These are phyloP conservation scores for Oleoguttula mirabilis DNA, from an alignment of 495 filamentous ascomycete species.

Conservation along the genomic window DNA sequence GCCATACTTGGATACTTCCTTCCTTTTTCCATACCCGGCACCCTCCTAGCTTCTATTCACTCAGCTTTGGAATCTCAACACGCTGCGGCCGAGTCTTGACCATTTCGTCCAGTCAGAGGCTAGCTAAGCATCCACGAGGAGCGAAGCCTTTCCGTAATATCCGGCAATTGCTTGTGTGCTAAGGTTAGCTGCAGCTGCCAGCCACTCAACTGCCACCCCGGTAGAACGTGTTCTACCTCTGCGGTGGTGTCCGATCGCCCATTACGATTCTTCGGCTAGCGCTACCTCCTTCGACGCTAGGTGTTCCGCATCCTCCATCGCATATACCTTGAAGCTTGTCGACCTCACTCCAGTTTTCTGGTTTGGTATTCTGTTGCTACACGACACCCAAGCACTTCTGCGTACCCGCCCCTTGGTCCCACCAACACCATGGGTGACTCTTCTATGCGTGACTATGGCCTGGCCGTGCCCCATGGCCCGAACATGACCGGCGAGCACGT, in stretches of 20 bases:
- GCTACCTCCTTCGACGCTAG: background rate
- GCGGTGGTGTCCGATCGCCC: background rate
- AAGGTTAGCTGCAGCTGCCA: no score
- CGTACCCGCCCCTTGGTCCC: no score
- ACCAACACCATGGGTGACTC: conserved; percentile 10
- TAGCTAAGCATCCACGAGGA: background rate
- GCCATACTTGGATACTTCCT: no score
- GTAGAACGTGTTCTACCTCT: no score
- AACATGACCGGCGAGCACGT: conserved; percentile 27
- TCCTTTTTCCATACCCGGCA: no score
- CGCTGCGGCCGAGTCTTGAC: no score
- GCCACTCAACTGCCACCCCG: background rate
- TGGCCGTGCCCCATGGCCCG: conserved; percentile 31
- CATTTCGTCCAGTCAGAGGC: background rate
- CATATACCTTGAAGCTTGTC: background rate
- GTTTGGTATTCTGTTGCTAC: no score
- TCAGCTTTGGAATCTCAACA: no score
- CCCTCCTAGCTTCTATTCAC: no score
- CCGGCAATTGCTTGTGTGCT: no score
- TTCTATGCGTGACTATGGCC: conserved; percentile 40
- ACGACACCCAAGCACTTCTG: background rate
- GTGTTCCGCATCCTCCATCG: background rate
- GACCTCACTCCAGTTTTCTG: no score
- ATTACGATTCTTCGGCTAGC: background rate
- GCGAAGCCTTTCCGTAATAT: background rate